Base-by-base conservation (phyloP, 352 stramenopile species). In the Pythium sp. region DNA sequence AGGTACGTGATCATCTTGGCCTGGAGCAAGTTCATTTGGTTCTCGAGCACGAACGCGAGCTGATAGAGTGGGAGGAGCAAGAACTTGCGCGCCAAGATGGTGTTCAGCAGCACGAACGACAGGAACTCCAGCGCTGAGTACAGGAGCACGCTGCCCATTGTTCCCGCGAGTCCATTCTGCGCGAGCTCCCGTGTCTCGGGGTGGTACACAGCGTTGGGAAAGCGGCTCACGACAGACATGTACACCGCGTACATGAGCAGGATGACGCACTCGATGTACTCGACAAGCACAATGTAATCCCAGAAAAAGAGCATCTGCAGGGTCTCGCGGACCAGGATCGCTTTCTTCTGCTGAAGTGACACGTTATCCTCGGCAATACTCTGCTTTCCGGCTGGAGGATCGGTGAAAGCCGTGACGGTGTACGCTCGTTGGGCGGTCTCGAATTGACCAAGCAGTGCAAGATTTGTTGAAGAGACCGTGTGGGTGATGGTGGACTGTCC, bases 21-120 rank as follows among this genome's bases (percentile, higher is more conserved):
- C 61, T 85, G 80, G 7, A 86, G 57, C 9, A 82, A 32, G 0
- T 65, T 20, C 15, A 67, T 72, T 5, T 81, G 74, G 0, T 60
- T 74, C 51, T 89, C 75, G 20, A 85, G 61, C 56, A 88, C 78
- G 51, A 88, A 88, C n/a, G 66, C 76, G 11, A 86, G 58, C n/a
- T 82, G 76, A n/a, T 78, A 77, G 15, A 88, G 64, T 1, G 72
- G 64, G 53, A 66, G 7, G 18, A 70, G 58, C n/a, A 22, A 18
- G 14, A 78, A 57, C 18, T 62, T 34, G 5, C 53, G 32, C 20
- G 26, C 20, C 14, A 75, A 6, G 5, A 70, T 6, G 1, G 26
- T 20, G 24, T 58, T 24, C 3, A 75, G 54, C 2, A 57, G 9
- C 28, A 71, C 26, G 18, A 72, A 41, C 56, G 62, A 71, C 18